Base-by-base conservation (phyloP, 305 asterid genomes). In the Stenogyne calaminthoides region DNA sequence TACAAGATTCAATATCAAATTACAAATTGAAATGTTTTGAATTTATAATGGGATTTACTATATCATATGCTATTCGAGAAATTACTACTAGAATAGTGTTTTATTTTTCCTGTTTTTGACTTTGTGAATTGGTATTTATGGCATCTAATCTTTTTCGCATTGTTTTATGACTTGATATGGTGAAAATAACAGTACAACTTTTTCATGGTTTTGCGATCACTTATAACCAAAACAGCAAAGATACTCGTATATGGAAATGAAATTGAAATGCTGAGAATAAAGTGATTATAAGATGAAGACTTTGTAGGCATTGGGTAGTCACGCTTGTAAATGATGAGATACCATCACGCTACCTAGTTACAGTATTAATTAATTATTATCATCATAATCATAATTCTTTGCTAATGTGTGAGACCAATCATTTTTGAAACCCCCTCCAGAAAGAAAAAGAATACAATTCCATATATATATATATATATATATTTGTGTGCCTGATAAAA, bases 281-380 rank as follows among this genome's bases (percentile, higher is more conserved):
- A 70, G 76, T 55, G 46, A 64, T 54, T 71, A 67, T 54, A 76
- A 67, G 44, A 61, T n/a, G 72, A 60, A 27, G 68, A 67, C 69
- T 76, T 76, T 75, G 36, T 22, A 22, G 37, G 67, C 65, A 72
- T 63, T 68, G 57, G 57, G 63, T 19, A 4, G 70, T 65, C 83
- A 82, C 83, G 83, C 86, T 72, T 72, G 62, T 61, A 73, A 65
- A 75, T 76, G 62, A 81, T 78, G 76, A 78, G 29, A 32, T 58
- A 72, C 11, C 64, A 62, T 66, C 64, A 73, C 71, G 79, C 75
- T 72, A n/a, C 69, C 73, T 49, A 69, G 6, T 47, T 62, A 69
- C 70, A 73, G 42, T 72, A 80, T 44, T 12, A 44, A 80, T 44
- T 12, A 44, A 36, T 7, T 44, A n/a, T 46, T 7, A 46, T 6